phyloP scores from a whole-genome alignment of 2,329 filamentous ascomycete genomes.

The Apiospora marii region DNA sequence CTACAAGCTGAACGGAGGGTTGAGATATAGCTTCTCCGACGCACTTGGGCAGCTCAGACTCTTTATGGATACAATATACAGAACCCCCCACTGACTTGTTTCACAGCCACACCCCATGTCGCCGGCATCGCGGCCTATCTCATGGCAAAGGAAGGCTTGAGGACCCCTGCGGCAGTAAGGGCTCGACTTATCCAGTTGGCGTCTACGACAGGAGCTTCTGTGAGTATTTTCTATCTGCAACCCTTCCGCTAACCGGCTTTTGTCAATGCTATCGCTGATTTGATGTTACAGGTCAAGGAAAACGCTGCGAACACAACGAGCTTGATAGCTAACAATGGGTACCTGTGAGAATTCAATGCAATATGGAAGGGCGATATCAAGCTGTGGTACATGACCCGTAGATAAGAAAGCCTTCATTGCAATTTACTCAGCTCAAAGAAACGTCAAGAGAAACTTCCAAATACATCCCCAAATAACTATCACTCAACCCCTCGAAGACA shows the following conservation, averaged over 20 bases:
- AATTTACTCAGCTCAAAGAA: no score
- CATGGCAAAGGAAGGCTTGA: slow-evolving; percentile 28
- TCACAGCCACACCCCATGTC: slow-evolving; percentile 55
- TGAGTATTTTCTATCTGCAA: neutral
- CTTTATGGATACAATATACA: neutral
- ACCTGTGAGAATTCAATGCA: neutral
- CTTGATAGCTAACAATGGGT: neutral
- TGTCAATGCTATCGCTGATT: neutral
- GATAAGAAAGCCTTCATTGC: no score
- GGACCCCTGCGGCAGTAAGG: slow-evolving; percentile 28
- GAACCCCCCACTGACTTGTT: neutral
- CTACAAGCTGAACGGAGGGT: neutral
- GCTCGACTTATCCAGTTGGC: slow-evolving; percentile 29
- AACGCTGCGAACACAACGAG: neutral
- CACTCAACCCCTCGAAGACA: no score
- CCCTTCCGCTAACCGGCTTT: neutral
- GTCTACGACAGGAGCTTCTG: neutral
- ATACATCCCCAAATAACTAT: no score
- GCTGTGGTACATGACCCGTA: no score
- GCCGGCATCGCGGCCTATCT: slow-evolving; percentile 60
- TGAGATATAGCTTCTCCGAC: neutral
- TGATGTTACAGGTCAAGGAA: neutral
- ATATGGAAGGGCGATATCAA: neutral
- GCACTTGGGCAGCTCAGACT: no score
- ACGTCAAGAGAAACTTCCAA: no score